Percentiles rank a stretch among this genome's conserved stretches.
These are phyloP conservation scores for Tulasnella sp. DNA, from an alignment of 768 basidiomycete species.

Conservation along the genomic window DNA sequence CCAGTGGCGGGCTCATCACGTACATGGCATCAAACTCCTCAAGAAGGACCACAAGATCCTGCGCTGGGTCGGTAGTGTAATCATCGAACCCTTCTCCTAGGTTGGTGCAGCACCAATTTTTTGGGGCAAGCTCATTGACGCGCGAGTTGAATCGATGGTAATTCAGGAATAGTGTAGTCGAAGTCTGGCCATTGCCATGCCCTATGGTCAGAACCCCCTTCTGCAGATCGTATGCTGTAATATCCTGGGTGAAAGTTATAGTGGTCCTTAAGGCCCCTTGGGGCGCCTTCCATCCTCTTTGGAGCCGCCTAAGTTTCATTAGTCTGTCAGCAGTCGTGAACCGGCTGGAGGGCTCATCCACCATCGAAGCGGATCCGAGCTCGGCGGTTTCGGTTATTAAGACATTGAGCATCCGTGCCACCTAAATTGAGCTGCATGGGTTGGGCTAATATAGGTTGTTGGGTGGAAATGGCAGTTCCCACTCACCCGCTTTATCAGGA, in stretches of 20 bases:
- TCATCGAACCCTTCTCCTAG: not conserved
- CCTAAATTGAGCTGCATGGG: not conserved
- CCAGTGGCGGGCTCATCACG: no score
- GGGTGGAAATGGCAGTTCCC: no score
- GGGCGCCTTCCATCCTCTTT: not conserved
- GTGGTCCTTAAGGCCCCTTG: not conserved
- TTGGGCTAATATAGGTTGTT: no score
- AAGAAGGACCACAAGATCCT: slow-evolving; percentile 1
- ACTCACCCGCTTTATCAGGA: no score
- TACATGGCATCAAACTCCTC: not conserved
- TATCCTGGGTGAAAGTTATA: not conserved
- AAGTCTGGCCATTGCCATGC: not conserved
- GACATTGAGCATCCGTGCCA: not conserved
- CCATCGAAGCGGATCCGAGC: not conserved
- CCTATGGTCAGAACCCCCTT: slow-evolving; percentile 4
- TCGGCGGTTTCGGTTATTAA: not conserved
- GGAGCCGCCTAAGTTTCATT: not conserved
- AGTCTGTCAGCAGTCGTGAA: not conserved
- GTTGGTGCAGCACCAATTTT: not conserved
- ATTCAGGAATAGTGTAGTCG: not conserved
- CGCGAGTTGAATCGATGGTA: not conserved
- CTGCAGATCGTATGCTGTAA: slow-evolving; percentile 5
- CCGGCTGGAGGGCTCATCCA: not conserved
- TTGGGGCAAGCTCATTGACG: not conserved
- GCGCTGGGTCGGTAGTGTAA: slow-evolving; percentile 8